These are phyloP conservation scores for Plasmodium coatneyi DNA, from an alignment of 169 alveolate species.

Conservation along the genomic window DNA sequence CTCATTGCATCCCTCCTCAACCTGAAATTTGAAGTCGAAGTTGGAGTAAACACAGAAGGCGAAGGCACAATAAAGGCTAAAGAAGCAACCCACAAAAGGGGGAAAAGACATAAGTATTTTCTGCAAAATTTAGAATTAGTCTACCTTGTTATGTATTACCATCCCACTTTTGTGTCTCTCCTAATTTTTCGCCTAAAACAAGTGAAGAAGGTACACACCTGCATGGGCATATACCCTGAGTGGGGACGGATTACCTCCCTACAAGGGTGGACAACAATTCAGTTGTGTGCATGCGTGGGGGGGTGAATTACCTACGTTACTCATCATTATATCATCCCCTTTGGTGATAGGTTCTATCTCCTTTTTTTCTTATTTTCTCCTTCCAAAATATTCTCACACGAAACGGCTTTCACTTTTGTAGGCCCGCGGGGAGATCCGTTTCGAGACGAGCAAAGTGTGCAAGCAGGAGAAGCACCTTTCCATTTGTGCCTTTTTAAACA, in stretches of 20 bases:
- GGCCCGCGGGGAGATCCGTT: conserved; percentile 9
- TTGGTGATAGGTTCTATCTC: background rate
- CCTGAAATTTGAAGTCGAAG: conserved; percentile 16
- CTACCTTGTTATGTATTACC: conserved; percentile 57
- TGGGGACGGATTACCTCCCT: background rate
- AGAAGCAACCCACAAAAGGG: conserved; percentile 14
- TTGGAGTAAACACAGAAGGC: background rate
- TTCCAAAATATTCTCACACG: background rate
- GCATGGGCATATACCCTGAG: background rate
- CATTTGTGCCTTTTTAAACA: conserved; percentile 52
- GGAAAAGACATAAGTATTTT: conserved; percentile 39
- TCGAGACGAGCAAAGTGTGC: background rate
- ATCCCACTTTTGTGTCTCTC: conserved; percentile 60
- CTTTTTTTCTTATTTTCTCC: background rate
- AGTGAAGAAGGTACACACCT: conserved; percentile 33
- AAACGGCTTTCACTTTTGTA: background rate
- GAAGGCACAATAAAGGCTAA: background rate
- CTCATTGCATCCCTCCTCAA: conserved; percentile 25
- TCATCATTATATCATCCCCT: background rate
- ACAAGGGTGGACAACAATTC: background rate
- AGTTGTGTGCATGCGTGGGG: background rate
- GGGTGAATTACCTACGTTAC: background rate
- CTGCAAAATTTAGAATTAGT: conserved; percentile 8
- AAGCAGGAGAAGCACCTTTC: conserved; percentile 58
- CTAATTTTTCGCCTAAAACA: conserved; percentile 60